Base-by-base conservation (phyloP, 352 stramenopile species). In the Phytopythium aichiense region DNA sequence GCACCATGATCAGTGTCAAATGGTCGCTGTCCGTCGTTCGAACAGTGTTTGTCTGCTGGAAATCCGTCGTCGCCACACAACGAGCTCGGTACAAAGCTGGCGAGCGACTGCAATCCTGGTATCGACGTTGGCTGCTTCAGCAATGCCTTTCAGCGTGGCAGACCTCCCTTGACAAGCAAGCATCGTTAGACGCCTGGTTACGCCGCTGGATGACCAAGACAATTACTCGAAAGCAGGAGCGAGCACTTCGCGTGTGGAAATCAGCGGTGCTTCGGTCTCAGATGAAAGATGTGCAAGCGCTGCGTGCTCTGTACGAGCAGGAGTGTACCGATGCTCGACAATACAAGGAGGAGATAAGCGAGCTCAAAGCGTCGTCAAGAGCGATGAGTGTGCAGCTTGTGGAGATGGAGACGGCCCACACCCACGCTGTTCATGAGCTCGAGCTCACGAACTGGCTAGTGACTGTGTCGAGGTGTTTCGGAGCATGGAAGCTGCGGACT, bases 1-100 rank as follows among this genome's bases (percentile, higher is more conserved):
- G 73, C 51, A 57, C 56, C 0, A 69, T 72, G 40, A 56, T 88
- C 12, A 86, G 74, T 60, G 63, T 58, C 48, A 81, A 68, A 42
- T 69, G 66, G 58, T 74, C 71, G 3, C 38, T 72, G 2, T 78
- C 64, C 16, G 68, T 46, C 0, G 59, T 62, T 35, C 66, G 62
- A 4, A 65, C 63, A 13, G 66, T 66, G 23, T 73, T 84, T 54
- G 35, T 28, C 6, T 53, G 68, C 4, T 84, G 76, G 76, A 74
- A 65, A 38, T 4, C 28, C 1, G 35, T 35, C 52, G 61, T 73
- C 7, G 22, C 42, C 1, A n/a, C 5, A 1, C 65, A 12, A 28
- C 65, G 59, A 48, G 58, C 63, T 3, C 52, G 35, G 3, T 59
- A 48, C 20, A 59, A 38, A 42, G 69, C 49, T 7, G 63, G 69